Evolutionary conservation across 164 flowering plant genomes (phyloP), one percentile per base, ranked within the genome.

Genomic region (Akebia trifoliata): DNA sequence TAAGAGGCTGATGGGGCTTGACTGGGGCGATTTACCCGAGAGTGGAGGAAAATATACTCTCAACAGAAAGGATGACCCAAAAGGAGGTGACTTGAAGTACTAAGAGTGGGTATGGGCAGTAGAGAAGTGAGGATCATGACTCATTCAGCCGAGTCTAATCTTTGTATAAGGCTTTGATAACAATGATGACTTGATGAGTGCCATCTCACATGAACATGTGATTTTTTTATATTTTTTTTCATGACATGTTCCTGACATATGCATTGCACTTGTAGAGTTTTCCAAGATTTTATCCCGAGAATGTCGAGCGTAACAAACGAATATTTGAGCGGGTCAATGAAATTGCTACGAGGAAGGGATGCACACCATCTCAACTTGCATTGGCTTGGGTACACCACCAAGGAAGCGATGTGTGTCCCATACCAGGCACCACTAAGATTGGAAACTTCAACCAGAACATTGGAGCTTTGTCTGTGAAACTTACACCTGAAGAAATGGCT

Each of bases 361-460:
- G 76, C 68, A 66, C 74, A 15, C 62, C 74, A 6, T 46, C 71
- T 6, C 77, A 73, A 40, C 74, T 73, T 18, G 74, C 77, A 43
- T 60, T 73, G 30, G 77, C 77, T 0, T 73, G 77, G 75, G 74
- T 73, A 3, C 77, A 66, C 31, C 71, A 73, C 51, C 74, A 69
- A 28, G 77, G 77, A 38, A 46, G 28, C 11, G 74, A 73, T 63
- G 77, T 73, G 8, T 66, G 69, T 37, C 77, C 77, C 26, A 74
- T 70, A 38, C 78, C 70, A 0, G 76, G 81, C 34, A 76, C 77
- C 39, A 76, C 76, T 28, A 73, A 76, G 62, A 31, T 74, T 47
- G 69, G 63, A 31, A 76, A 76, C 35, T 24, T 76, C 48, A 67
- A 73, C 31, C 77, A 73, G 58, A 76, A 76, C 66, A 65, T 76